Conservation (phyloP, 2,329 filamentous ascomycete species). For the Capronia epimyces region DNA sequence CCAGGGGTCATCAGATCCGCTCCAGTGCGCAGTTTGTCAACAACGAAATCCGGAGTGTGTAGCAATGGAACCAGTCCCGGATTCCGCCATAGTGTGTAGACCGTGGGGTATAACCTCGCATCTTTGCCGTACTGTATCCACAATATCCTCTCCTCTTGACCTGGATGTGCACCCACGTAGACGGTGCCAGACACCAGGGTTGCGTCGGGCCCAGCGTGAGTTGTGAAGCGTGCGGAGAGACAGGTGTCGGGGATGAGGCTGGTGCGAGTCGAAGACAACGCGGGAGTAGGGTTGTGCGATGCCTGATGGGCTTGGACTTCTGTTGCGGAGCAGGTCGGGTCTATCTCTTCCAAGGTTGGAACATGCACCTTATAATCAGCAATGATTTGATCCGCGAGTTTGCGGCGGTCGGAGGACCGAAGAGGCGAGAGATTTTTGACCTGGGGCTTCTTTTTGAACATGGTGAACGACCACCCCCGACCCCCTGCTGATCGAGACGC, state of each 20-base stretch:
- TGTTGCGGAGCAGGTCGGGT: constrained; percentile 36
- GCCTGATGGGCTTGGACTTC: constrained; percentile 34
- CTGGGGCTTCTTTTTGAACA: constrained; percentile 62
- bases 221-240: constrained; percentile 59
- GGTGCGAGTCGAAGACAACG: constrained; percentile 50
- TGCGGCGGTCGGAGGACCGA: constrained; percentile 62
- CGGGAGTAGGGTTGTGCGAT: constrained; percentile 43
- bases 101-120: constrained; percentile 43
- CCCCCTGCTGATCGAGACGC: too few species aligned
- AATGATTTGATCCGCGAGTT: constrained; percentile 63
- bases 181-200: constrained; percentile 58
- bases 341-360: constrained; percentile 34
- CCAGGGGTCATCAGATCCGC: constrained; percentile 67
- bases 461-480: too few species aligned
- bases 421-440: constrained; percentile 63
- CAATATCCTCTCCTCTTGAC: constrained; percentile 54
- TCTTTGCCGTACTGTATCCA: constrained; percentile 60
- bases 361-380: constrained; percentile 53
- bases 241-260: constrained; percentile 59
- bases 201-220: constrained; percentile 58
- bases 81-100: constrained; percentile 64
- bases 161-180: constrained; percentile 57
- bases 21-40: constrained; percentile 59
- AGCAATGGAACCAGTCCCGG: constrained; percentile 57
- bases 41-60: constrained; percentile 55